A percentile compares a stretch with the other conserved stretches of the same genome.
Evolutionary conservation across 2,329 filamentous ascomycete genomes (phyloP).

Genomic region (Aureobasidium sp.): DNA sequence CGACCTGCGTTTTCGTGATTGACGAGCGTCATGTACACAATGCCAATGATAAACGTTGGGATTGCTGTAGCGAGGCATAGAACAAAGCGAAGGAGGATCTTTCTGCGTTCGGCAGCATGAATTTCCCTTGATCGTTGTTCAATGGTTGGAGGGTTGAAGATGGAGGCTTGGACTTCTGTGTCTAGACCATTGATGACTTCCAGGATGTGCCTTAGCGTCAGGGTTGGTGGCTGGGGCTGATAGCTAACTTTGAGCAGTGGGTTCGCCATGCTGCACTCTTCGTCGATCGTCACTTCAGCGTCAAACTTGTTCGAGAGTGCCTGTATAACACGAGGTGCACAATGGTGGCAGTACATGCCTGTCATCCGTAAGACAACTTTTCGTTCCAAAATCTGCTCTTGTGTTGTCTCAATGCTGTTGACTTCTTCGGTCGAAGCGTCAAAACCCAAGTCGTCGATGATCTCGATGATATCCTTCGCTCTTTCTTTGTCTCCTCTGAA

Average conservation of each 20-base stretch:
- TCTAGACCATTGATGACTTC: constrained; percentile 58
- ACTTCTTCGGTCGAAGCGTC: constrained; percentile 28
- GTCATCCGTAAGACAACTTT: constrained; percentile 28
- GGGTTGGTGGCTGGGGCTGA: constrained; percentile 53
- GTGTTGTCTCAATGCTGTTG: constrained; percentile 8
- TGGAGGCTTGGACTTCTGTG: constrained; percentile 54
- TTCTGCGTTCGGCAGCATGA: constrained; percentile 58
- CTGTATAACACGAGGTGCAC: constrained; percentile 42
- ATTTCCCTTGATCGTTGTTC: constrained; percentile 73
- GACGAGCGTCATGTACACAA: constrained; percentile 84
- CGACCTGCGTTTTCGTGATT: constrained; percentile 49
- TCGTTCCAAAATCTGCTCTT: constrained; percentile 19
- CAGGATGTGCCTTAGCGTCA: constrained; percentile 71
- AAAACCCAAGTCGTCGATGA: constrained; percentile 40
- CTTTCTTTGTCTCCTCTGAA: constrained; percentile 38
- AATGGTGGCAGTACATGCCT: constrained; percentile 40
- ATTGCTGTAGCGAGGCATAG: constrained; percentile 63
- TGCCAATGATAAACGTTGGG: constrained; percentile 78
- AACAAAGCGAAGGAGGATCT: constrained; percentile 61
- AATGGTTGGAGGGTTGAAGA: constrained; percentile 73
- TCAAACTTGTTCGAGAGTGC: constrained; percentile 46
- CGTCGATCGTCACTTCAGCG: constrained; percentile 43
- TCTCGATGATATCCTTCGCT: constrained; percentile 36
- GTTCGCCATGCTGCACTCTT: constrained; percentile 47
- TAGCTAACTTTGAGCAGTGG: constrained; percentile 68